Conservation (phyloP, 768 basidiomycete genomes). For the Leccinum olivaceopallidum region DNA sequence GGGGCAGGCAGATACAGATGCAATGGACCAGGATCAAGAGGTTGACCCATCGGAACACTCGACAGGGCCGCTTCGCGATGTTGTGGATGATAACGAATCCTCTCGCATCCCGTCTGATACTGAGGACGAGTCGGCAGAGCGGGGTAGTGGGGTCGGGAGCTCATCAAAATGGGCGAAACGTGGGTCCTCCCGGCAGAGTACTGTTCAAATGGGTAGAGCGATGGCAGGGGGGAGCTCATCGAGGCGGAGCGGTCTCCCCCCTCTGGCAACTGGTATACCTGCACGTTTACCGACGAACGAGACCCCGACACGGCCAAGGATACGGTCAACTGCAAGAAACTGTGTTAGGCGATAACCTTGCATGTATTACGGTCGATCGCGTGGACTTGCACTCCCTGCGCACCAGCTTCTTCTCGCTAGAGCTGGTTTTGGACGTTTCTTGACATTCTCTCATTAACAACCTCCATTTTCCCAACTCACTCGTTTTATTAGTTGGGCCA, state of each 20-base stretch:
- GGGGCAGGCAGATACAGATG: conserved; percentile 63
- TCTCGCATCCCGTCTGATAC: conserved; percentile 28
- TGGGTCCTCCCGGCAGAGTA: conserved; percentile 20
- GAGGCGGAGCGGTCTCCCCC: conserved; percentile 28
- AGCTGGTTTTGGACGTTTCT: conserved; percentile 13
- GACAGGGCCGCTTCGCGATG: conserved; percentile 28
- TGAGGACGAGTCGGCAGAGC: conserved; percentile 36
- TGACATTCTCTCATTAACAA: conserved; percentile 11
- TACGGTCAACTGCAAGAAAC: conserved; percentile 40
- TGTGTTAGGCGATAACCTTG: conserved; percentile 41
- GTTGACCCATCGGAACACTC: conserved; percentile 35
- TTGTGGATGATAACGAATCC: conserved; percentile 27
- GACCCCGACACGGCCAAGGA: conserved; percentile 63
- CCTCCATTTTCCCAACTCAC: conserved; percentile 7
- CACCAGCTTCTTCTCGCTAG: not conserved
- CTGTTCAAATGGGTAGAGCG: conserved; percentile 19
- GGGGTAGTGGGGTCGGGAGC: conserved; percentile 27
- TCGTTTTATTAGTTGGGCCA: conserved; percentile 13
- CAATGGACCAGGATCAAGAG: conserved; percentile 68
- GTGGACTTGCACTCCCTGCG: not conserved
- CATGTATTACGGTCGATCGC: not conserved
- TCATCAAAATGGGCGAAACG: conserved; percentile 34
- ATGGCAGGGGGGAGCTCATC: conserved; percentile 24
- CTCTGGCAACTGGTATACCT: conserved; percentile 33
- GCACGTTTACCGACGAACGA: conserved; percentile 45